Evolutionary conservation across 768 basidiomycete species (phyloP).

Genomic region (Agaricus subrufescens): DNA sequence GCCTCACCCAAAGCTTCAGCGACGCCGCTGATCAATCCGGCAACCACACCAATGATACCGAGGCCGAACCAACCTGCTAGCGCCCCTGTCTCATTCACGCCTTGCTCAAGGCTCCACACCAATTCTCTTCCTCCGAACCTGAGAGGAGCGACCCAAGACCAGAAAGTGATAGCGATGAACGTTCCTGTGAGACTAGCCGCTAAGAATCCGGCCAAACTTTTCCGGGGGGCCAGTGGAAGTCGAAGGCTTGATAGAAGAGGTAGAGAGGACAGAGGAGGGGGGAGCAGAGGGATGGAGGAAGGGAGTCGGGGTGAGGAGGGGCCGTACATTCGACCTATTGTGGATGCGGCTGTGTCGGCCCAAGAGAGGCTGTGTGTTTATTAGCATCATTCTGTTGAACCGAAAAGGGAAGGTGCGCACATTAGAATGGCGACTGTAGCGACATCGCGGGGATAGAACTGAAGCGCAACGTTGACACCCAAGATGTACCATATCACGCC

Average conservation of each 20-base stretch:
- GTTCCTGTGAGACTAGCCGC: constrained; percentile 76
- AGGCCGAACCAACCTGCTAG: constrained; percentile 43
- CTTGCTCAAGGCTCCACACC: constrained; percentile 43
- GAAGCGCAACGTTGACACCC: constrained; percentile 75
- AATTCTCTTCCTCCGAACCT: constrained; percentile 31
- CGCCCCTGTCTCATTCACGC: constrained; percentile 14
- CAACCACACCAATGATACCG: constrained; percentile 49
- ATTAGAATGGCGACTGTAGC: constrained; percentile 88
- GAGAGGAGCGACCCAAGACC: constrained; percentile 55
- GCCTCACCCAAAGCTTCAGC: constrained; percentile 84
- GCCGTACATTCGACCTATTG: constrained; percentile 83
- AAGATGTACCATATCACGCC: constrained; percentile 91
- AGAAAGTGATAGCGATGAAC: constrained; percentile 63
- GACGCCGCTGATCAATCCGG: constrained; percentile 77
- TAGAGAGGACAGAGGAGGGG: not conserved
- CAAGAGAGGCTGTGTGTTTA: constrained; percentile 70
- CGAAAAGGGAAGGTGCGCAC: constrained; percentile 38
- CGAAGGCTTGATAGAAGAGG: constrained; percentile 27
- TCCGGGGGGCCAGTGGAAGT: constrained; percentile 74
- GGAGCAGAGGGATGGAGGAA: constrained; percentile 21
- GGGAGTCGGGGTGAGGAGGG: constrained; percentile 54
- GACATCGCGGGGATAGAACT: constrained; percentile 77
- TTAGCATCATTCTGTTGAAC: no score
- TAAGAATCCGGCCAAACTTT: constrained; percentile 80
- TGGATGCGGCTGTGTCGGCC: constrained; percentile 94